Conservation (phyloP, 192 early-diverging fungal species). For the Gamsiella multidivaricata region DNA sequence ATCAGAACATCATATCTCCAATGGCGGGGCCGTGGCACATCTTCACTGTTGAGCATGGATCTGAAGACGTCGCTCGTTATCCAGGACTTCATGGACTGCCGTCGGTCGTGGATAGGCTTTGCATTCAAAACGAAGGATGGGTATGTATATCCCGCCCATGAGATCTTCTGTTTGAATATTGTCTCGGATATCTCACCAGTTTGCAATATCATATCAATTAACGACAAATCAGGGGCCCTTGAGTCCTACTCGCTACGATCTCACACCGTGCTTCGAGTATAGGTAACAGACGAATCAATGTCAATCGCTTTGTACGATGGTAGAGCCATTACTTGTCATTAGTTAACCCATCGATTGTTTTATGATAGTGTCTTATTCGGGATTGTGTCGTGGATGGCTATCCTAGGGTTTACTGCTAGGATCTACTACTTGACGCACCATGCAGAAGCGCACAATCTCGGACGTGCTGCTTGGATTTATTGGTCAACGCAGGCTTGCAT, state of each 20-base stretch:
- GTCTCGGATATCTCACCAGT: too few relatives aligned
- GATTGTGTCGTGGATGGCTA: not conserved
- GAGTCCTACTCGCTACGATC: slow-evolving; percentile 40
- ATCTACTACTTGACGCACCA: slow-evolving; percentile 1
- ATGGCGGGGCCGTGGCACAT: too few relatives aligned
- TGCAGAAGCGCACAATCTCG: slow-evolving; percentile 10
- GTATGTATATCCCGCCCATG: too few relatives aligned
- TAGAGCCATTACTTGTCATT: not conserved
- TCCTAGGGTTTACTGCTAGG: not conserved
- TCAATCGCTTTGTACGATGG: not conserved
- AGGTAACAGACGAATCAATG: not conserved
- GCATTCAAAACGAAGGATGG: slow-evolving; percentile 8
- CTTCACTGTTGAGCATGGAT: too few relatives aligned
- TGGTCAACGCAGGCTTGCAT: slow-evolving; percentile 41
- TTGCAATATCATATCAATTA: too few relatives aligned
- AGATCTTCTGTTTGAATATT: not conserved
- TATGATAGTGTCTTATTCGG: slow-evolving; percentile 11
- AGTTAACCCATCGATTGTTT: not conserved
- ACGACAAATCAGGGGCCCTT: slow-evolving; percentile 41
- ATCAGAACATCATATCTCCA: too few relatives aligned
- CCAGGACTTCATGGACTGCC: too few relatives aligned
- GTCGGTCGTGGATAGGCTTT: not conserved
- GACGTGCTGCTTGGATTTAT: slow-evolving; percentile 35
- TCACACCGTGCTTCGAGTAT: slow-evolving; percentile 48
- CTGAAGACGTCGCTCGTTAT: not conserved